Evolutionary conservation across 495 filamentous ascomycete species (phyloP).

Genomic region (Aspergillus avenaceus): DNA sequence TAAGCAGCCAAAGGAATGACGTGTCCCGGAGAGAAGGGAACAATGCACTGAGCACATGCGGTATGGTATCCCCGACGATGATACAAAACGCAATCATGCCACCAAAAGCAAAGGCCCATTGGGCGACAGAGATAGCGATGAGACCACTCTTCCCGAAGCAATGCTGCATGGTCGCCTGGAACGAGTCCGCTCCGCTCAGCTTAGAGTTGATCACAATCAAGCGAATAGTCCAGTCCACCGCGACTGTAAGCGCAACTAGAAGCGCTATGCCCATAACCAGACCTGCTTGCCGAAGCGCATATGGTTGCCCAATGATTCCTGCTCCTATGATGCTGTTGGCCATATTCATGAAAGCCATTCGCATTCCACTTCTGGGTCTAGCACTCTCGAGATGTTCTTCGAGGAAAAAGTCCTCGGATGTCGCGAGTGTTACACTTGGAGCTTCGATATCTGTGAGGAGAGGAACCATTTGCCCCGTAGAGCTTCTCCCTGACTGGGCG

Average conservation of each 20-base stretch:
- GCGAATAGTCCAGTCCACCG: constrained; percentile 93
- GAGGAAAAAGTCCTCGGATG: constrained; percentile 52
- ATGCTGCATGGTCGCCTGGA: constrained; percentile 90
- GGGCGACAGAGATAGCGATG: constrained; percentile 82
- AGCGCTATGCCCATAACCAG: constrained; percentile 74
- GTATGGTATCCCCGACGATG: constrained; percentile 94
- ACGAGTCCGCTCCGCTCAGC: constrained; percentile 82
- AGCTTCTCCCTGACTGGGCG: constrained; percentile 15
- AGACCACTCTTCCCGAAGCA: constrained; percentile 88
- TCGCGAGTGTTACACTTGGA: constrained; percentile 79
- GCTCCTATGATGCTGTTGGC: constrained; percentile 97
- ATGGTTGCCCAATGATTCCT: constrained; percentile 96
- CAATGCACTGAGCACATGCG: constrained; percentile 76
- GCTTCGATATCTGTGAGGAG: constrained; percentile 84
- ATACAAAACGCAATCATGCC: constrained; percentile 98
- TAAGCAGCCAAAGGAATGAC: constrained; percentile 75
- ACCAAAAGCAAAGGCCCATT: constrained; percentile 98
- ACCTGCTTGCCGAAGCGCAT: constrained; percentile 88
- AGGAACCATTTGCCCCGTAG: constrained; percentile 55
- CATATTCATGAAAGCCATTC: constrained; percentile 95
- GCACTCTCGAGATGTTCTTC: constrained; percentile 58
- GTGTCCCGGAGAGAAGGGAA: constrained; percentile 72
- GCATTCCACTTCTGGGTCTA: constrained; percentile 62
- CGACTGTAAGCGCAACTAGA: constrained; percentile 71
- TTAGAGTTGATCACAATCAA: constrained; percentile 96